These are phyloP conservation scores for Lachancea kluyveri DNA, from an alignment of 805 yeast genomes.

Conservation along the genomic window DNA sequence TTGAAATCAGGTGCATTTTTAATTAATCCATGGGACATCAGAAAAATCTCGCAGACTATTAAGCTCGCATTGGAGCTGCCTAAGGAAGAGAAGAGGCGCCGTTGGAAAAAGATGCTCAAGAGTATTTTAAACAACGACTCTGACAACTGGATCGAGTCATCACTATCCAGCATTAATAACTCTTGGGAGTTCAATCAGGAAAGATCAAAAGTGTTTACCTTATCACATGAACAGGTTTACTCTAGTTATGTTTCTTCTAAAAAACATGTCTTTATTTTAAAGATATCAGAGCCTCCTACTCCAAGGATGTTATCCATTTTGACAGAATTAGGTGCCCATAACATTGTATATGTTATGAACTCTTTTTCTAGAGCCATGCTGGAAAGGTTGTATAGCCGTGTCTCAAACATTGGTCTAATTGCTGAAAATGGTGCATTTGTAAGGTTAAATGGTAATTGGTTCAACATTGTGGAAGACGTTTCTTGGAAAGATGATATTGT, in stretches of 20 bases:
- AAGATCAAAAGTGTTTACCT: conserved; percentile 30
- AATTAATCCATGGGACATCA: conserved; percentile 88
- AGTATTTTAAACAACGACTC: conserved; percentile 65
- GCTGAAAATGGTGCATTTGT: conserved; percentile 90
- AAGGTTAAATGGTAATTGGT: conserved; percentile 53
- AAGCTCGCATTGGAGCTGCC: conserved; percentile 61
- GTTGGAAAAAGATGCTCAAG: conserved; percentile 60
- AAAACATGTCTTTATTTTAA: conserved; percentile 42
- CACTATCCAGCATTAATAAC: conserved; percentile 46
- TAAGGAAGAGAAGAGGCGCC: conserved; percentile 44
- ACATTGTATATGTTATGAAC: conserved; percentile 68
- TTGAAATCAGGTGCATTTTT: conserved; percentile 63
- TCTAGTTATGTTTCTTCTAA: conserved; percentile 26
- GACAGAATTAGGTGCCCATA: conserved; percentile 54
- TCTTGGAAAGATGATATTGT: conserved; percentile 34
- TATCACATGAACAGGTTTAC: conserved; percentile 25
- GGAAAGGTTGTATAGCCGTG: conserved; percentile 61
- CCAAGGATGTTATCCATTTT: conserved; percentile 53
- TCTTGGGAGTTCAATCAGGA: conserved; percentile 47
- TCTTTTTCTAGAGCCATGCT: conserved; percentile 57
- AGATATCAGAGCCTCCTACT: conserved; percentile 50
- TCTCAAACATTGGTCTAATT: conserved; percentile 68
- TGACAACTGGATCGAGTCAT: conserved; percentile 60
- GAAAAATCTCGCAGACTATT: conserved; percentile 58
- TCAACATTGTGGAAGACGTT: conserved; percentile 51